These are phyloP conservation scores for Brachypodium distachyon DNA, from an alignment of 202 grass and related monocot species.

Conservation along the genomic window DNA sequence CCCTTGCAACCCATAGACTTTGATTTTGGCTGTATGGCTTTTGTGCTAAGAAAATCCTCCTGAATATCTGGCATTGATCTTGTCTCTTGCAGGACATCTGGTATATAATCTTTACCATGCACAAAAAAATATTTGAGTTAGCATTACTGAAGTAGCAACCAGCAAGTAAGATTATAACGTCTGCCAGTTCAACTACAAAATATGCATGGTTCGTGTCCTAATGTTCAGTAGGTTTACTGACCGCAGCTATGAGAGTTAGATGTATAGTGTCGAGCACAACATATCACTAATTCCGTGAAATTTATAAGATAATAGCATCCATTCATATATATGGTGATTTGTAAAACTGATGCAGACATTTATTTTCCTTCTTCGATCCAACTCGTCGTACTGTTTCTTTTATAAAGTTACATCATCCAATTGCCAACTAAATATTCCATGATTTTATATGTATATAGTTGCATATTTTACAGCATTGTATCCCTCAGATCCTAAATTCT, in stretches of 20 bases:
- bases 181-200: background rate
- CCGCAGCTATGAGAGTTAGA: background rate
- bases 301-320: background rate
- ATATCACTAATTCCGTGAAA: background rate
- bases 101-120: constrained; percentile 40
- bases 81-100: constrained; percentile 12
- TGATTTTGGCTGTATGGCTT: constrained; percentile 8
- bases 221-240: background rate
- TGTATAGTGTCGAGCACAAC: background rate
- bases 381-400: background rate
- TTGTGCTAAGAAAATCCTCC: constrained; percentile 40
- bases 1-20: constrained; percentile 9
- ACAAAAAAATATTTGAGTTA: constrained; percentile 27
- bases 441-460: background rate
- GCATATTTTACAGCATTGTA: background rate
- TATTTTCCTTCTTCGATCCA: background rate
- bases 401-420: background rate
- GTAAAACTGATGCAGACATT: background rate
- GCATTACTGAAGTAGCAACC: background rate
- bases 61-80: constrained; percentile 24
- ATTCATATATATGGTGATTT: background rate
- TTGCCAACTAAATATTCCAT: background rate
- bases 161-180: background rate
- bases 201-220: background rate
- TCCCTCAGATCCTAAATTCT: too few species aligned